A percentile compares a stretch with the other conserved stretches of the same genome.
Conservation (phyloP, 108 stramenopile genomes). For the Schizochytrium sp. region DNA sequence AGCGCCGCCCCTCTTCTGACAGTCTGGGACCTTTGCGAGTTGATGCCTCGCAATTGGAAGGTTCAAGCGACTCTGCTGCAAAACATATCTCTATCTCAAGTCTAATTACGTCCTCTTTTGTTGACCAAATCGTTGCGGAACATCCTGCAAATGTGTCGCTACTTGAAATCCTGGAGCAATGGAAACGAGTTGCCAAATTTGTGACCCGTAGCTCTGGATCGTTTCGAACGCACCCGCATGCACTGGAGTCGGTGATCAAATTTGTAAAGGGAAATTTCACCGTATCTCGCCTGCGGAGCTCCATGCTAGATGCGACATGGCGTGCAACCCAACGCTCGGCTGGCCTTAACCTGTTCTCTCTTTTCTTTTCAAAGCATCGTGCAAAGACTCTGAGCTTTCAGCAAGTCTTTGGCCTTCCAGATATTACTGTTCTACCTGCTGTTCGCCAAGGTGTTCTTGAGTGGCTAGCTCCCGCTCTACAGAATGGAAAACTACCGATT, state of each 20-base stretch:
- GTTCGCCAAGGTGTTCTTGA: constrained; percentile 38
- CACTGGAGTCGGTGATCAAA: constrained; percentile 38
- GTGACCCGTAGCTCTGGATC: constrained; percentile 6
- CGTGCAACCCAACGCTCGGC: constrained; percentile 27
- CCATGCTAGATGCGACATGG: constrained; percentile 26
- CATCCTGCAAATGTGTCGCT: not conserved
- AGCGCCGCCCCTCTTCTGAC: not conserved
- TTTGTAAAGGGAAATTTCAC: constrained; percentile 29
- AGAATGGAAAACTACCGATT: not conserved
- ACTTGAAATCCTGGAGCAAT: not conserved
- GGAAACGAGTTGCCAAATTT: constrained; percentile 57
- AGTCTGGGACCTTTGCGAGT: too few species aligned
- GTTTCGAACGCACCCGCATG: constrained; percentile 14
- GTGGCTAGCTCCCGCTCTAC: constrained; percentile 1
- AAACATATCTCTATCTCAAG: not conserved
- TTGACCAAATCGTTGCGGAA: constrained; percentile 2
- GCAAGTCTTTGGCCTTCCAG: not conserved
- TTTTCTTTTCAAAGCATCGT: constrained; percentile 20
- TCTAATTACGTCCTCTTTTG: not conserved
- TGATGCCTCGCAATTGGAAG: not conserved
- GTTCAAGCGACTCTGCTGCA: not conserved
- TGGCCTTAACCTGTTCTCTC: constrained; percentile 28
- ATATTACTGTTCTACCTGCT: not conserved
- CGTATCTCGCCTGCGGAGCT: not conserved
- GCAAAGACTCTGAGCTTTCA: not conserved